Base-by-base conservation (phyloP, 371 early-diverging fungal genomes). In the Mortierella sp. region DNA sequence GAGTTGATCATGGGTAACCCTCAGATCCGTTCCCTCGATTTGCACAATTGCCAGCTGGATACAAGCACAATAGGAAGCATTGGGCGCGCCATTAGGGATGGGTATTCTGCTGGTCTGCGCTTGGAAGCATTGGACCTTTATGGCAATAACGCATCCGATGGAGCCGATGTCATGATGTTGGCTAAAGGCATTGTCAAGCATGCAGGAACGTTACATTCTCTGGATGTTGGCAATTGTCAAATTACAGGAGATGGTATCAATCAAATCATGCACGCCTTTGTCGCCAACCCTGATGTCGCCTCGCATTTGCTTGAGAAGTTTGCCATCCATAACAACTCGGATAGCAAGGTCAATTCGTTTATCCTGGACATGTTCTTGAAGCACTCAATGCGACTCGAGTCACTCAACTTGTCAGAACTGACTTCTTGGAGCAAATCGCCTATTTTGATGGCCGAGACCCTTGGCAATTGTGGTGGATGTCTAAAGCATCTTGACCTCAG, bases 231-330 rank as follows among this genome's bases (percentile, higher is more conserved):
- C 38, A 63, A 65, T 62, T 80, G 81, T 22, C 71, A 75, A 50
- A 74, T 80, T 58, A 80, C 81, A 15, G 81, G 81, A n/a, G 81
- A 80, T 40, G 81, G 81, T 19, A 80, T 80, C 69, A 80, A 80
- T 21, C 81, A 80, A 59, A 69, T 80, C 67, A 80, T 80, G 81
- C 81, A 80, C 24, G 81, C 81, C 13, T 80, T 80, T 62, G 81
- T 80, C 38, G 81, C 81, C 69, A 80, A 80, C 48, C 75, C 81
- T 0, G 81, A 80, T n/a, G 81, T 80, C 36, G 81, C 81, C 43
- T 74, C 81, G 10, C 81, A 80, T 50, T 65, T 75, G 1, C 69
- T 80, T 16, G 81, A 80, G 64, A 55, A 15, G 0, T 75, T 80
- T 36, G 63, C 65, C 13, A 75, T 75, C 28, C 71, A 80, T 33